Evolutionary conservation across 208 protist species (phyloP).

Genomic region (Leishmania braziliensis): DNA sequence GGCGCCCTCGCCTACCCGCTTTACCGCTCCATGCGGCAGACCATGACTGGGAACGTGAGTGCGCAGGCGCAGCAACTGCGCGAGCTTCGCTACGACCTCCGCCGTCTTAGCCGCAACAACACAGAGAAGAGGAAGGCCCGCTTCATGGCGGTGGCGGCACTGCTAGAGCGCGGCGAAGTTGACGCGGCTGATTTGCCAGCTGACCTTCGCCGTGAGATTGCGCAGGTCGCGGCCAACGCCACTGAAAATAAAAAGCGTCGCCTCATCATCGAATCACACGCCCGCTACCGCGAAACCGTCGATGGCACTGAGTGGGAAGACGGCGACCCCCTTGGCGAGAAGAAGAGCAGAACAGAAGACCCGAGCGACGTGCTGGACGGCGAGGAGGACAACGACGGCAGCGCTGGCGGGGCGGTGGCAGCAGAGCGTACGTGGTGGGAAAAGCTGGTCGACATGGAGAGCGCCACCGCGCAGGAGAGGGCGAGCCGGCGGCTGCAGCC

Average conservation of each 20-base stretch:
- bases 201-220: constrained; percentile 75
- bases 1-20: constrained; percentile 83
- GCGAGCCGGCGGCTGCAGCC: constrained; percentile 71
- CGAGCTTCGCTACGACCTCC: constrained; percentile 78
- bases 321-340: constrained; percentile 62
- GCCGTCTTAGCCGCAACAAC: constrained; percentile 79
- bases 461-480: constrained; percentile 41
- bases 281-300: constrained; percentile 74
- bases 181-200: constrained; percentile 68
- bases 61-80: constrained; percentile 50
- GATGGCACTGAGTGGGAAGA: constrained; percentile 86
- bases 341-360: constrained; percentile 42
- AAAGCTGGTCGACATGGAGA: constrained; percentile 78
- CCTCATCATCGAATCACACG: constrained; percentile 56
- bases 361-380: constrained; percentile 41
- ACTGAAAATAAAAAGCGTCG: constrained; percentile 57
- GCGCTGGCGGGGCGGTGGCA: not conserved
- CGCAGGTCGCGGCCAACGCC: constrained; percentile 61
- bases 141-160: constrained; percentile 88
- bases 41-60: constrained; percentile 75
- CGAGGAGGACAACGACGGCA: constrained; percentile 48
- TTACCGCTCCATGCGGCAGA: constrained; percentile 83
- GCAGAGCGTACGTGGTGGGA: constrained; percentile 82
- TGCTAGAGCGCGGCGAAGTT: constrained; percentile 80
- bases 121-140: constrained; percentile 82